These are phyloP conservation scores for Acacia crassicarpa DNA, from an alignment of 306 rosid species.

Conservation along the genomic window DNA sequence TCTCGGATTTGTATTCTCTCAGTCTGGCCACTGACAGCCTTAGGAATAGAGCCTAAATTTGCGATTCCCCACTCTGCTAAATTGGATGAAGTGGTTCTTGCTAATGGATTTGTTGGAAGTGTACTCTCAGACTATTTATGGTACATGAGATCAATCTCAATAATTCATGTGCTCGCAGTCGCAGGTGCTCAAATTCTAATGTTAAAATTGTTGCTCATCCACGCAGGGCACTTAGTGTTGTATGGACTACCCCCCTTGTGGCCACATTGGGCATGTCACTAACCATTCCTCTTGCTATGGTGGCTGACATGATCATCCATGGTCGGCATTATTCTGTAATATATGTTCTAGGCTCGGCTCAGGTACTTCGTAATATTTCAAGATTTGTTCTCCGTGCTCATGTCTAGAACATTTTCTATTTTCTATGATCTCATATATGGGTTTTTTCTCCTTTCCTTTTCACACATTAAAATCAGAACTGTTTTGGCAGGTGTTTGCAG, in stretches of 20 bases:
- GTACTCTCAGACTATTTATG: conserved; percentile 90
- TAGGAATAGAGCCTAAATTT: conserved; percentile 89
- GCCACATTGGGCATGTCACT: conserved; percentile 97
- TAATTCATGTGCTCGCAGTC: conserved; percentile 5
- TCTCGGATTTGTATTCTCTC: conserved; percentile 26
- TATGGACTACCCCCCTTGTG: conserved; percentile 93
- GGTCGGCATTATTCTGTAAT: conserved; percentile 89
- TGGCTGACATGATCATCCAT: conserved; percentile 90
- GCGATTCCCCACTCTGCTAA: conserved; percentile 78
- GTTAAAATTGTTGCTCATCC: conserved; percentile 23
- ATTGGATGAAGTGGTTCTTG: conserved; percentile 82
- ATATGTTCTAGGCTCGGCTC: conserved; percentile 80
- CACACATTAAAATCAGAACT: conserved; percentile 5
- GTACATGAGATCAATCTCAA: conserved; percentile 39
- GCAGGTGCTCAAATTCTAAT: conserved; percentile 16
- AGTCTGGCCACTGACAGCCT: conserved; percentile 87
- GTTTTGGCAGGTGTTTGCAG: conserved; percentile 72
- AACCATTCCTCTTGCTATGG: conserved; percentile 92
- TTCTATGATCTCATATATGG: not conserved
- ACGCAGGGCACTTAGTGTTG: conserved; percentile 84
- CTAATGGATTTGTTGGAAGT: conserved; percentile 86
- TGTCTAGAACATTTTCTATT: not conserved
- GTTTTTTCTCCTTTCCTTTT: not conserved
- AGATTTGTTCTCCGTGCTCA: not conserved
- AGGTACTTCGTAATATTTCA: conserved; percentile 47